Evolutionary conservation across 2,329 filamentous ascomycete genomes (phyloP).

Genomic region (Fusarium ramigenum): DNA sequence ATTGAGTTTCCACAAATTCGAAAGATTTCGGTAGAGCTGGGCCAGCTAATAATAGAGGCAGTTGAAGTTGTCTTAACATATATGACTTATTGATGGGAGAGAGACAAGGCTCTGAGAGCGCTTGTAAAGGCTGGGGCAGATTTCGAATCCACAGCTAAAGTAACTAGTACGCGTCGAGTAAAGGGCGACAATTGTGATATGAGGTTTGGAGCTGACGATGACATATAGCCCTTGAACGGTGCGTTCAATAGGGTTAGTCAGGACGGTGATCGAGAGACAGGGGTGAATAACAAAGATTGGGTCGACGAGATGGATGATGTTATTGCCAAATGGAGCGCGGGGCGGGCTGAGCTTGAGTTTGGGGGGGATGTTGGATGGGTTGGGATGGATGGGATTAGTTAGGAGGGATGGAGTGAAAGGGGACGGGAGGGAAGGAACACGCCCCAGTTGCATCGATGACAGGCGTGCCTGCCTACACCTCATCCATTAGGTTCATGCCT

Average conservation of each 20-base stretch:
- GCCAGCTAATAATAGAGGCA: constrained; percentile 21
- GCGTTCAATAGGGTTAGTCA: constrained; percentile 28
- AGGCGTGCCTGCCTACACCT: constrained; percentile 16
- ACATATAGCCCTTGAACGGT: constrained; percentile 21
- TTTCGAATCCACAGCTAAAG: neutral
- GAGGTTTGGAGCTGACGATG: constrained; percentile 15
- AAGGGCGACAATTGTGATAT: constrained; percentile 11
- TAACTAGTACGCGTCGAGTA: constrained; percentile 16
- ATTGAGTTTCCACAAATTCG: constrained; percentile 20
- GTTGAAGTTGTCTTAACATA: constrained; percentile 17
- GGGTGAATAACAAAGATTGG: constrained; percentile 36
- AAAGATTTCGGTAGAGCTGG: constrained; percentile 8
- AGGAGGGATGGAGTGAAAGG: constrained; percentile 25
- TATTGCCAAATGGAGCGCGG: constrained; percentile 39
- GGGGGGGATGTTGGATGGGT: constrained; percentile 17
- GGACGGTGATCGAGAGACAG: constrained; percentile 21
- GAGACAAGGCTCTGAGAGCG: constrained; percentile 6
- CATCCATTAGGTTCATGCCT: neutral
- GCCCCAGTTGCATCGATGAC: constrained; percentile 8
- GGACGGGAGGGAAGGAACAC: constrained; percentile 33
- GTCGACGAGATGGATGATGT: constrained; percentile 40
- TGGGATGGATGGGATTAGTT: neutral
- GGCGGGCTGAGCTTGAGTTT: constrained; percentile 35
- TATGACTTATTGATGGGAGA: constrained; percentile 12
- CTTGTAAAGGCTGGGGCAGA: constrained; percentile 4